phyloP scores from a whole-genome alignment of 2,329 filamentous ascomycete species.

The Cadophora sp. region DNA sequence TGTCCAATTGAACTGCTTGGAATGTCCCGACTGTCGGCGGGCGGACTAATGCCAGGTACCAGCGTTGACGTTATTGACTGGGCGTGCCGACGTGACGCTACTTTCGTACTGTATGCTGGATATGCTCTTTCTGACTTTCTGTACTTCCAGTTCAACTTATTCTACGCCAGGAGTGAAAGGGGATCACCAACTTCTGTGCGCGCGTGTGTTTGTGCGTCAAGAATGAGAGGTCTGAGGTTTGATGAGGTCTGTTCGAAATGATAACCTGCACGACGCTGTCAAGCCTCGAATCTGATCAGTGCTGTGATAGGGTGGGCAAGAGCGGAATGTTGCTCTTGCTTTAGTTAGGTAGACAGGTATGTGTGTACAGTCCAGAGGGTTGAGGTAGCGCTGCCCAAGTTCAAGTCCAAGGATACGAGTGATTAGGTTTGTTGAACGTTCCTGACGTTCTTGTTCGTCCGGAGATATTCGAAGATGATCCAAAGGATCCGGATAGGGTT shows the following conservation, averaged over 20 bases:
- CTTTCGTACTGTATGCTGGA: neutral
- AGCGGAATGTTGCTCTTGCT: conserved; percentile 1
- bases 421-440: neutral
- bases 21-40: conserved; percentile 30
- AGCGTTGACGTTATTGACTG: neutral
- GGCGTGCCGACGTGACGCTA: neutral
- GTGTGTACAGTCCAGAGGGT: neutral
- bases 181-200: neutral
- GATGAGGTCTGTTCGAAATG: conserved; percentile 19
- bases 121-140: neutral
- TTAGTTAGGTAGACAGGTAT: neutral
- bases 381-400: neutral
- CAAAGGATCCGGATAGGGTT: neutral
- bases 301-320: neutral
- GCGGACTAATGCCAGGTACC: conserved; percentile 37
- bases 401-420: neutral
- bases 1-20: conserved; percentile 22
- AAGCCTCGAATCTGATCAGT: neutral
- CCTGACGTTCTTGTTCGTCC: neutral
- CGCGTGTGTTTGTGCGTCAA: neutral
- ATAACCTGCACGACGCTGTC: conserved; percentile 13
- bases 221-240: neutral
- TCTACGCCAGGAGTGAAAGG: conserved; percentile 19
- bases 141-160: conserved; percentile 22
- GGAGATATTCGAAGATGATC: neutral